A percentile compares a stretch with the other conserved stretches of the same genome.
Evolutionary conservation across 495 filamentous ascomycete species (phyloP).

Genomic region (Penicillium paxilli): DNA sequence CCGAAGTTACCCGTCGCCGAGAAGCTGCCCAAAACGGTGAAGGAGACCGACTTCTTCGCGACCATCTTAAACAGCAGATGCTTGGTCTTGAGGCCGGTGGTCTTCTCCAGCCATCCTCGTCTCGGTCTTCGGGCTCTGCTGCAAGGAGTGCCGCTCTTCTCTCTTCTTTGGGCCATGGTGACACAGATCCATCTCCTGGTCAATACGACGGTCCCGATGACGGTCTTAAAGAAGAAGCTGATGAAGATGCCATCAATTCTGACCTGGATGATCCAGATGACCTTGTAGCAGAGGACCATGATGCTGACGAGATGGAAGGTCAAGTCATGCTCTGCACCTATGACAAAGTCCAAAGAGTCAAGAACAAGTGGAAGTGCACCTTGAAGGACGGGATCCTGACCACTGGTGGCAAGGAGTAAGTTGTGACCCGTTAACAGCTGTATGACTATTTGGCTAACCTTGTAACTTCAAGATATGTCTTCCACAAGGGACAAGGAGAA

Average conservation of each 20-base stretch:
- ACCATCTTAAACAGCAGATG: conserved; percentile 54
- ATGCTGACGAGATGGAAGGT: conserved; percentile 76
- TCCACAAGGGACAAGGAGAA: conserved; percentile 94
- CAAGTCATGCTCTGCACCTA: conserved; percentile 98
- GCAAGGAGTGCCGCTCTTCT: conserved; percentile 12
- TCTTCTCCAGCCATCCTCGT: conserved; percentile 66
- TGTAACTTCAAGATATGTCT: conserved; percentile 67
- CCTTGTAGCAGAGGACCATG: conserved; percentile 67
- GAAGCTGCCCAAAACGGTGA: conserved; percentile 63
- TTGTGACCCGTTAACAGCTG: conserved; percentile 10
- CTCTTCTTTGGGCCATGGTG: conserved; percentile 1
- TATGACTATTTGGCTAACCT: conserved; percentile 1
- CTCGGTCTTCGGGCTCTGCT: conserved; percentile 23
- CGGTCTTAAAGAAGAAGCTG: conserved; percentile 63
- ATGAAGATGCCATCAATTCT: conserved; percentile 98
- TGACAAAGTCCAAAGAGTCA: conserved; percentile 97
- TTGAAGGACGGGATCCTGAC: conserved; percentile 96
- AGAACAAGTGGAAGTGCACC: conserved; percentile 99
- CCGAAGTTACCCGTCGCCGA: conserved; percentile 54
- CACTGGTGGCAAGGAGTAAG: conserved; percentile 83
- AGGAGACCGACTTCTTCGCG: conserved; percentile 41
- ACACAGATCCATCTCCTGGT: conserved; percentile 6
- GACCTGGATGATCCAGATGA: conserved; percentile 96
- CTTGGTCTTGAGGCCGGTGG: conserved; percentile 76
- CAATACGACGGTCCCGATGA: conserved; percentile 68